Evolutionary conservation across 2,329 filamentous ascomycete species (phyloP).

Genomic region (Tolypocladium pustulatum): DNA sequence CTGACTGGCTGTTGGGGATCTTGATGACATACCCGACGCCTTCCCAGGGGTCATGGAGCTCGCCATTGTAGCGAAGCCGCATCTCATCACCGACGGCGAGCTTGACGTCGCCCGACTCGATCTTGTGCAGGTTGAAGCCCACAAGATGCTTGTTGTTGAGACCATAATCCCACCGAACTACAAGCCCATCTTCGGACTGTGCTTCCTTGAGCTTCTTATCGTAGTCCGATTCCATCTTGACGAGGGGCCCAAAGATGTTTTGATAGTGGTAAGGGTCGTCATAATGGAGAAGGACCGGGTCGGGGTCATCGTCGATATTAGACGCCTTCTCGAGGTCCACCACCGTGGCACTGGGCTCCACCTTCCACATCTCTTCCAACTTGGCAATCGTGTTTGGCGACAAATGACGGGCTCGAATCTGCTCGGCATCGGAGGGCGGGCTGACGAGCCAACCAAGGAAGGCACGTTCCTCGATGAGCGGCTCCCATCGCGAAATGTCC

Average conservation of each 20-base stretch:
- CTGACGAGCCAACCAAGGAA: constrained; percentile 91
- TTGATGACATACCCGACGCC: constrained; percentile 98
- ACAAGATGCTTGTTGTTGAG: constrained; percentile 96
- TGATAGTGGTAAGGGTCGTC: constrained; percentile 98
- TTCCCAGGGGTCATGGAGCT: constrained; percentile 86
- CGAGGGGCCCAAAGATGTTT: constrained; percentile 93
- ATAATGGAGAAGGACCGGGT: constrained; percentile 84
- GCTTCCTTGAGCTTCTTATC: constrained; percentile 98
- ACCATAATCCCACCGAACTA: constrained; percentile 89
- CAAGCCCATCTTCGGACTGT: constrained; percentile 90
- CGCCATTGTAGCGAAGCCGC: constrained; percentile 92
- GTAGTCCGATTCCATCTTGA: constrained; percentile 99
- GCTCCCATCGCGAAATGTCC: constrained; percentile 97
- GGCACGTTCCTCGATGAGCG: constrained; percentile 90
- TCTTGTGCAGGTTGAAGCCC: constrained; percentile 91
- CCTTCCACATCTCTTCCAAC: constrained; percentile 97
- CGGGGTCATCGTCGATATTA: constrained; percentile 88
- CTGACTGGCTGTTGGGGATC: constrained; percentile 97
- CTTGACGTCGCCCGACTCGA: constrained; percentile 96
- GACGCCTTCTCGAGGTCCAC: constrained; percentile 84
- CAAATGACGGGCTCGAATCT: constrained; percentile 86
- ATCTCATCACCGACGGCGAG: constrained; percentile 97
- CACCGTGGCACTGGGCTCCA: constrained; percentile 79
- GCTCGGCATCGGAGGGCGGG: constrained; percentile 83
- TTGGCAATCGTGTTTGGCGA: constrained; percentile 93